Base-by-base conservation (phyloP, 768 basidiomycete genomes). In the Lactarius psammicola region DNA sequence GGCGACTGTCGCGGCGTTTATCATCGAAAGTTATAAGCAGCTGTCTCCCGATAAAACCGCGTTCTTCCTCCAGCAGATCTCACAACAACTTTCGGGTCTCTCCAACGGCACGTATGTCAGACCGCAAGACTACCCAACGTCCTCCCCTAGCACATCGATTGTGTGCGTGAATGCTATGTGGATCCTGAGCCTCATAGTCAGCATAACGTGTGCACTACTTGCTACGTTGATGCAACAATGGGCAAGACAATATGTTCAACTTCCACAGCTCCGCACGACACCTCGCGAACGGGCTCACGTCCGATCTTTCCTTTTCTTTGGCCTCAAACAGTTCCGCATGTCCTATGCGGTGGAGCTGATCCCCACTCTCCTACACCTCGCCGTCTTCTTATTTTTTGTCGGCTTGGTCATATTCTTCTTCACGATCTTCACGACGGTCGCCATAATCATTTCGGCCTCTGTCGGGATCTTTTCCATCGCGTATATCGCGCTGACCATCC, bases 1-100 rank as follows among this genome's bases (percentile, higher is more conserved):
- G 26, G 70, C 70, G 2, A 68, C 68, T 23, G 57, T 69, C 9
- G 71, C 70, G 4, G 65, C 68, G 2, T 69, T 72, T 51, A 56
- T 69, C 49, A 54, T 71, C 26, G 49, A 26, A 26, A 51, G 49
- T 6, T 51, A 51, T 51, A 26, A 26, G 10, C 15, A 26, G 26
- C 26, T 51, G 26, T 51, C 49, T 15, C 26, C 49, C 2, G 26
- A 61, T n/a, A 30, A 71, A 30, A 44, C 64, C 13, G 31, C 23
- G 3, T 23, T 51, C 15, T 10, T 65, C 0, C 64, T 65, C 11
- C 34, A 34, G 33, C 62, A 53, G 40, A 67, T 67, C 34, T 67
- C 56, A 7, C 54, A 49, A 18, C 63, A 68, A 54, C 57, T 68
- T 23, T 34, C 57, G 23, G 55, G 49, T 53, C 33, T 53, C 30